phyloP scores from a whole-genome alignment of 257 asterid genomes.

The Anisodus acutangulus region DNA sequence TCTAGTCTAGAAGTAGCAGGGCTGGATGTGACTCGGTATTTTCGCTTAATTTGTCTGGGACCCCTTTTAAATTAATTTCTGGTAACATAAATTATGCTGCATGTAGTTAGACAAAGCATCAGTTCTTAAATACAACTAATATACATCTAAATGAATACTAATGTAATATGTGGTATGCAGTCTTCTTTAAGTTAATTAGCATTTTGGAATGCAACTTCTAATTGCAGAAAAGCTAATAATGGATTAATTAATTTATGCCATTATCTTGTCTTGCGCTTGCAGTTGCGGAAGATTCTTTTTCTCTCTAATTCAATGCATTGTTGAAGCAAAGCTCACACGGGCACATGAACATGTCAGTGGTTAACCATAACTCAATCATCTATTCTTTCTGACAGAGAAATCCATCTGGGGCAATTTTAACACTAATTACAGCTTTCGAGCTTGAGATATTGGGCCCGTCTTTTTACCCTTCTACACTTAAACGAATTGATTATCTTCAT shows the following conservation, averaged over 20 bases:
- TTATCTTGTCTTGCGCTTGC: not conserved
- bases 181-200: not conserved
- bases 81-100: not conserved
- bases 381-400: not conserved
- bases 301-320: not conserved
- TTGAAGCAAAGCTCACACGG: constrained; percentile 15
- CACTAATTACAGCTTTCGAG: too few relatives aligned
- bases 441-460: too few relatives aligned
- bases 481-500: too few relatives aligned
- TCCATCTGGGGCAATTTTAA: too few relatives aligned
- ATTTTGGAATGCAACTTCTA: constrained; percentile 10
- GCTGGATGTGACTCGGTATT: not conserved
- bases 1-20: not conserved
- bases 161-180: not conserved
- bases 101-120: not conserved
- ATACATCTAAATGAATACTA: not conserved
- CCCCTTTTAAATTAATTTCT: not conserved
- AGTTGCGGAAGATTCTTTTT: not conserved
- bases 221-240: constrained; percentile 3
- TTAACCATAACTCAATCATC: constrained; percentile 11
- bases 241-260: not conserved
- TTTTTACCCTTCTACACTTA: too few relatives aligned
- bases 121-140: not conserved
- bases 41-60: not conserved
- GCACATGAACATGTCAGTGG: constrained; percentile 25